Evolutionary conservation across 768 basidiomycete genomes (phyloP), one percentile per base, ranked within the genome.

Genomic region (Mycena floridula): DNA sequence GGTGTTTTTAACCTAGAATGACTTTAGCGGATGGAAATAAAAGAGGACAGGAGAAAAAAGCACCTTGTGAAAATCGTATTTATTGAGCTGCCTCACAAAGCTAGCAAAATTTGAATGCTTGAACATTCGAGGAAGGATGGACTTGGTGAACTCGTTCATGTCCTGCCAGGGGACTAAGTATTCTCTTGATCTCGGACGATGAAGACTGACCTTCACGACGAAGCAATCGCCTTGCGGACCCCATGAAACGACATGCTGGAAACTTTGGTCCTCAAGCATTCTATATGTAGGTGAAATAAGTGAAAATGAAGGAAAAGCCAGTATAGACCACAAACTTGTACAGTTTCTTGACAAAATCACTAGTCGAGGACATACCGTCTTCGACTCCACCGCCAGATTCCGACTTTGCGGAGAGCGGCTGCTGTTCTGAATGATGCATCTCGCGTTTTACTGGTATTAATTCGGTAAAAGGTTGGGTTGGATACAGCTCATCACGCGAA

Each of bases 91-190:
- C 8, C 91, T 77, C 5, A 95, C 92, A 58, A 95, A 95, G 43
- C 77, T 80, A 24, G 91, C 91, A 62, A 95, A 95, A 59, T 95
- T 95, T 6, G 87, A 90, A 60, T 95, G 91, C 62, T 94, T 93
- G 79, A 95, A 95, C 73, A 92, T 82, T 27, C 86, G 83, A 6
- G 91, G 91, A 7, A 95, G 76, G 60, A 94, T 86, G 22, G 72
- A 79, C 64, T 90, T 92, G 27, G 92, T 93, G 66, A 95, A 95
- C 55, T 92, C 90, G 65, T 90, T 94, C 88, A 94, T 94, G 70
- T 94, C 92, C n/a, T n/a, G n/a, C n/a, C n/a, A n/a, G n/a, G n/a
- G n/a, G n/a, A n/a, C n/a, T n/a, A n/a, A n/a, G n/a, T n/a, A n/a
- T n/a, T n/a, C n/a, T n/a, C n/a, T n/a, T n/a, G n/a, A n/a, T n/a